Base-by-base conservation (phyloP, 352 stramenopile species). In the Phytophthora constricta region DNA sequence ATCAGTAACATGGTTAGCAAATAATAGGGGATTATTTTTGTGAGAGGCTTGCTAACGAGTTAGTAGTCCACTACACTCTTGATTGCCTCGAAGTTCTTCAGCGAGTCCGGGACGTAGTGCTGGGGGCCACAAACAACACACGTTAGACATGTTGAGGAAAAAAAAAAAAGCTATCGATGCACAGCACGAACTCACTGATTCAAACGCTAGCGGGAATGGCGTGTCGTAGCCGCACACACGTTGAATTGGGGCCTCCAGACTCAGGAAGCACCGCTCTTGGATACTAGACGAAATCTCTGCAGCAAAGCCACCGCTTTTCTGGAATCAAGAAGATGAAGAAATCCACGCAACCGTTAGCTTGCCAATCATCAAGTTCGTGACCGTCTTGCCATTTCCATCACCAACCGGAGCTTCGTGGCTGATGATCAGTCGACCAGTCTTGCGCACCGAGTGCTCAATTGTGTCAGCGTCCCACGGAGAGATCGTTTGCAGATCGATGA, bases 401-500 rank as follows among this genome's bases (percentile, higher is more conserved):
- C 88, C 16, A 67, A 98, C 87, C 34, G 97, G 97, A 19, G 97
- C 97, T 79, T 99, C 97, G 70, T 99, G 97, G 62, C 90, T 98
- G 19, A 99, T 86, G 19, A 99, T 84, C 39, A 99, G 72, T 19
- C 97, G 91, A 1, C 97, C 97, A 1, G 97, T 99, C 79, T 99
- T 99, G 60, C 87, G 87, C n/a, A 99, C 97, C 5, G 95, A 99
- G 48, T 97, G 77, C 53, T 92, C 86, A 54, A 99, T 93, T 0
- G 90, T 97, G 64, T 98, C 92, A 25, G 90, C 84, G 48, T 99
- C 97, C 97, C 97, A 99, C 3, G 97, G 97, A 33, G 98, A 79
- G 33, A 99, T 97, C n/a, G 97, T 99, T 70, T 98, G 93, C 41
- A 99, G 79, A 74, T 99, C 97, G 60, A 99, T 99, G 7, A 99